These are phyloP conservation scores for Talaromyces trachyspermus DNA, from an alignment of 495 filamentous ascomycete genomes.

Conservation along the genomic window DNA sequence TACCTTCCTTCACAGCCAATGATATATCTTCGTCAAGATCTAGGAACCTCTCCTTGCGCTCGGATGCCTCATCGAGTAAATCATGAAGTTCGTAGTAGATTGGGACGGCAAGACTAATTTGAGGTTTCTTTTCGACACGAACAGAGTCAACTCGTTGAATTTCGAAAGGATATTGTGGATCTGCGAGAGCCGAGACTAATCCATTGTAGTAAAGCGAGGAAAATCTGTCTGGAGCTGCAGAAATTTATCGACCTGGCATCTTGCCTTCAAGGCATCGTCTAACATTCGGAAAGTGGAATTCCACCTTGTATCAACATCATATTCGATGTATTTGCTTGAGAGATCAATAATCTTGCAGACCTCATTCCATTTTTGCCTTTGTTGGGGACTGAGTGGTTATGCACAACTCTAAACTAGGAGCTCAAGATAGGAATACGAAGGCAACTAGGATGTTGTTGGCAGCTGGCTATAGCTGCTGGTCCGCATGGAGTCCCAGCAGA, in stretches of 20 bases:
- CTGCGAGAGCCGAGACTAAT: slow-evolving; percentile 6
- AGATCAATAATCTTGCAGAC: slow-evolving; percentile 2
- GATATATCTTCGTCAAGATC: slow-evolving; percentile 9
- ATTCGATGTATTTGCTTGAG: slow-evolving; percentile 7
- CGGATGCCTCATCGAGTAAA: slow-evolving; percentile 1
- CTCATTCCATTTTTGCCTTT: no score
- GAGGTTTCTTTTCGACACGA: slow-evolving; percentile 9
- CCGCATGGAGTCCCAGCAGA: no score
- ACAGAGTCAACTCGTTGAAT: slow-evolving; percentile 9
- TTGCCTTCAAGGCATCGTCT: slow-evolving; percentile 3
- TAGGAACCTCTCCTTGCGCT: slow-evolving; percentile 4
- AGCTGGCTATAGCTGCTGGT: no score
- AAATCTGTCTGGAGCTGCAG: not conserved
- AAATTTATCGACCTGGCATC: not conserved
- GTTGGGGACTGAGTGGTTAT: no score
- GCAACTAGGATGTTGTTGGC: no score
- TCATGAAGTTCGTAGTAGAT: slow-evolving; percentile 12
- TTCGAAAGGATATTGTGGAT: slow-evolving; percentile 1
- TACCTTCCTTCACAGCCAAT: slow-evolving; percentile 8
- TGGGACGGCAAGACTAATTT: slow-evolving; percentile 12
- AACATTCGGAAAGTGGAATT: slow-evolving; percentile 11
- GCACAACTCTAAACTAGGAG: no score
- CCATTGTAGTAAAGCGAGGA: not conserved
- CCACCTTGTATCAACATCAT: slow-evolving; percentile 11
- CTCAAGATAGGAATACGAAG: no score